Evolutionary conservation across 2,329 filamentous ascomycete species (phyloP).

Genomic region (Fusarium longipes): DNA sequence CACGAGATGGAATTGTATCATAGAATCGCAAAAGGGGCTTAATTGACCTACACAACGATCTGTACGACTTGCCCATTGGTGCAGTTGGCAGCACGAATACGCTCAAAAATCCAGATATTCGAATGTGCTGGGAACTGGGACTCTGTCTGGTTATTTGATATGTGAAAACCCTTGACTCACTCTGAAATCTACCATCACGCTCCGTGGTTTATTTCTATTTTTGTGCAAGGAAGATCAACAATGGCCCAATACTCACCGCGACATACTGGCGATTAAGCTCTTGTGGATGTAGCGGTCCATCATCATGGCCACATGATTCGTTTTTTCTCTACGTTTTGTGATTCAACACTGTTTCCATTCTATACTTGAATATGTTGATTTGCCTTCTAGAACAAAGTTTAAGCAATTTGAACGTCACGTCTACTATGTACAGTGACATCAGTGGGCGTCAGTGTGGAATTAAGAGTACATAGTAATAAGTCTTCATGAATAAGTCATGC

Average conservation of each 20-base stretch:
- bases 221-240: slow-evolving; percentile 80
- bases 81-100: slow-evolving; percentile 3
- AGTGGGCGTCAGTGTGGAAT: neutral
- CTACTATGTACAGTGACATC: neutral
- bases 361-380: neutral
- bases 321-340: neutral
- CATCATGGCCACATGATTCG: slow-evolving; percentile 67
- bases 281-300: slow-evolving; percentile 77
- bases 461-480: neutral
- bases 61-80: slow-evolving; percentile 6
- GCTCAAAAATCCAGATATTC: slow-evolving; percentile 5
- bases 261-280: slow-evolving; percentile 59
- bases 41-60: slow-evolving; percentile 50
- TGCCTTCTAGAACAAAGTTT: neutral
- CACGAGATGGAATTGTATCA: slow-evolving; percentile 56
- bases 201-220: slow-evolving; percentile 84
- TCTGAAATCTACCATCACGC: slow-evolving; percentile 77
- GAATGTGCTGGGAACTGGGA: slow-evolving; percentile 6
- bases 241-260: slow-evolving; percentile 74
- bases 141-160: slow-evolving; percentile 7
- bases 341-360: neutral
- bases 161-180: slow-evolving; percentile 74
- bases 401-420: neutral
- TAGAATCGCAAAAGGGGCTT: slow-evolving; percentile 53
- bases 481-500: neutral